phyloP scores from a whole-genome alignment of 2,329 filamentous ascomycete species.

The Cadophora malorum region DNA sequence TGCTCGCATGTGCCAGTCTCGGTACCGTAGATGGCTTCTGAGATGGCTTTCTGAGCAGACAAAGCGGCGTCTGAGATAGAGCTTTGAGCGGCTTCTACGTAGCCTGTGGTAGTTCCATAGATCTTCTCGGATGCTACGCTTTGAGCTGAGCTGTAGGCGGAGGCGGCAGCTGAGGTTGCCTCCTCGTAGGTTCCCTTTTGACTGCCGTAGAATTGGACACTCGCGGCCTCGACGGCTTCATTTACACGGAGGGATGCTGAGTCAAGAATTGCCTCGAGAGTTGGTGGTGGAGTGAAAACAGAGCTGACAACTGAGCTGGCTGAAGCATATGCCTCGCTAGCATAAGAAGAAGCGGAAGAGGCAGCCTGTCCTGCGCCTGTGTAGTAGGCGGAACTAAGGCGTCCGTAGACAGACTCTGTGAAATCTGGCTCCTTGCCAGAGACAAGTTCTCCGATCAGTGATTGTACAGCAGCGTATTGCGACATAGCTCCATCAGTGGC shows the following conservation, averaged over 20 bases:
- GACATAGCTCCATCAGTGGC: slow-evolving; percentile 65
- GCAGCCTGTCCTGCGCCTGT: slow-evolving; percentile 57
- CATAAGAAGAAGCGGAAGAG: slow-evolving; percentile 59
- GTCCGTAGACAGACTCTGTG: slow-evolving; percentile 78
- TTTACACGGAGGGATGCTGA: slow-evolving; percentile 63
- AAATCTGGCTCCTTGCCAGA: slow-evolving; percentile 80
- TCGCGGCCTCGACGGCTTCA: slow-evolving; percentile 64
- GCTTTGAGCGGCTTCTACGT: slow-evolving; percentile 58
- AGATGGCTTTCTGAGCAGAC: slow-evolving; percentile 61
- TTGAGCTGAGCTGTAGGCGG: slow-evolving; percentile 57
- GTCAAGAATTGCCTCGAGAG: slow-evolving; percentile 62
- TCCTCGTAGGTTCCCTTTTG: slow-evolving; percentile 59
- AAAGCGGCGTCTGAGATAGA: slow-evolving; percentile 60
- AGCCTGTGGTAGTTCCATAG: slow-evolving; percentile 59
- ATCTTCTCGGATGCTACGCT: slow-evolving; percentile 59
- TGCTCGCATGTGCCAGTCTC: slow-evolving; percentile 52
- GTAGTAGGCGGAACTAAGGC: slow-evolving; percentile 74
- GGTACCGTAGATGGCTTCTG: slow-evolving; percentile 61
- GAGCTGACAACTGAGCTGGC: slow-evolving; percentile 53
- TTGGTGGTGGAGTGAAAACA: slow-evolving; percentile 62
- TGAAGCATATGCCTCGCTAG: slow-evolving; percentile 53
- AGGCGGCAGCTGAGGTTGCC: slow-evolving; percentile 58
- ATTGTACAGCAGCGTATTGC: slow-evolving; percentile 74
- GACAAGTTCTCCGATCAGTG: slow-evolving; percentile 77
- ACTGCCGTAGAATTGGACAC: slow-evolving; percentile 62